A percentile compares a stretch with the other conserved stretches of the same genome.
Evolutionary conservation across 768 basidiomycete species (phyloP).

Genomic region (Kwoniella heveanensis): DNA sequence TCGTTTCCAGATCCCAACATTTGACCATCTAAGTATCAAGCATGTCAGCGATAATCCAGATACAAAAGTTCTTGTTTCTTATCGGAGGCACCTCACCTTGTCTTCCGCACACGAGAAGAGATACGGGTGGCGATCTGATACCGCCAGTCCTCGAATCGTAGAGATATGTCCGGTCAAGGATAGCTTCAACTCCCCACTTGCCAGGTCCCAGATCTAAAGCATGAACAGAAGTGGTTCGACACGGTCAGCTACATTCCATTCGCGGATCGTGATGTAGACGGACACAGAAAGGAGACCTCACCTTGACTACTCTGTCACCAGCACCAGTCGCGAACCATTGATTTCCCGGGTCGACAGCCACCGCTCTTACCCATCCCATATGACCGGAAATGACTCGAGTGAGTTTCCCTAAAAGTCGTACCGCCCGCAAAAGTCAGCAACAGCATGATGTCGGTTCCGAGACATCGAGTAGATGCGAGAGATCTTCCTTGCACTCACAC

Average conservation of each 20-base stretch:
- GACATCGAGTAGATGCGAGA: too few species aligned
- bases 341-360: conserved; percentile 96
- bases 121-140: conserved; percentile 91
- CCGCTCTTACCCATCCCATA: conserved; percentile 94
- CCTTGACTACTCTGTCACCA: conserved; percentile 93
- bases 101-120: conserved; percentile 97
- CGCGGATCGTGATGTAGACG: too few species aligned
- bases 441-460: too few species aligned
- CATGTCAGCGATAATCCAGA: neutral
- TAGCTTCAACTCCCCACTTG: conserved; percentile 94
- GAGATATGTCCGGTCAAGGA: conserved; percentile 96
- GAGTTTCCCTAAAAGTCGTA: conserved; percentile 71
- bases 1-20: conserved; percentile 98
- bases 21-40: conserved; percentile 81
- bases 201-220: conserved; percentile 84
- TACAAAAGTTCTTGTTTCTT: too few species aligned
- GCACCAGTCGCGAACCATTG: conserved; percentile 98
- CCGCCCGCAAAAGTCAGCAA: too few species aligned
- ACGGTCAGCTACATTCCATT: too few species aligned
- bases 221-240: too few species aligned
- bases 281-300: conserved; percentile 14
- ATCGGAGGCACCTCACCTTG: conserved; percentile 65
- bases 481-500: conserved; percentile 60
- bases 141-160: conserved; percentile 90
- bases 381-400: conserved; percentile 96